phyloP scores from a whole-genome alignment of 2,329 filamentous ascomycete genomes.

The Diatrype stigma region DNA sequence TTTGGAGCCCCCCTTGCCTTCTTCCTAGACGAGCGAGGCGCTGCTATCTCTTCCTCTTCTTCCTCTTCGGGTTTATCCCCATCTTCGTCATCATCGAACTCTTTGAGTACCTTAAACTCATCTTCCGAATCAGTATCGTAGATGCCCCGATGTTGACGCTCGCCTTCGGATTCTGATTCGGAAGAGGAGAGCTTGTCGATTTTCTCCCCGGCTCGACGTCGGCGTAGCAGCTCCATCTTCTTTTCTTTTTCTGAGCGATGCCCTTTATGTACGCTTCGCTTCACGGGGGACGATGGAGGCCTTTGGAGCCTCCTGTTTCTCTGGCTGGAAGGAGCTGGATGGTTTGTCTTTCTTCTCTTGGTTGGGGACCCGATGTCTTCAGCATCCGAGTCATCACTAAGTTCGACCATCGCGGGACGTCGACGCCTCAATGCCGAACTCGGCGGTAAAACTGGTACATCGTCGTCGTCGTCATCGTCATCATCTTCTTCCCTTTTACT shows the following conservation, averaged over 20 bases:
- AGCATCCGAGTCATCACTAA: conserved; percentile 19
- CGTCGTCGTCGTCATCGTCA: conserved; percentile 13
- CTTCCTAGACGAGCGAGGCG: conserved; percentile 14
- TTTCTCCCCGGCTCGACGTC: conserved; percentile 35
- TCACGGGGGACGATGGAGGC: conserved; percentile 15
- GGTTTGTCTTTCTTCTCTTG: conserved; percentile 23
- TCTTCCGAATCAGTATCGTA: conserved; percentile 30
- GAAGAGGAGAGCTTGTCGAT: conserved; percentile 33
- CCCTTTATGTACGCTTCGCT: conserved; percentile 13
- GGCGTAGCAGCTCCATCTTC: conserved; percentile 34
- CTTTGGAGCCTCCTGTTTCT: conserved; percentile 3
- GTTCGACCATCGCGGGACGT: conserved; percentile 13
- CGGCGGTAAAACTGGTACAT: conserved; percentile 8
- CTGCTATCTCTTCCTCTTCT: conserved; percentile 27
- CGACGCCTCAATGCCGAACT: conserved; percentile 8
- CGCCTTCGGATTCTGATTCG: conserved; percentile 45
- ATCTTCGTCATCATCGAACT: conserved; percentile 31
- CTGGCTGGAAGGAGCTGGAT: conserved; percentile 3
- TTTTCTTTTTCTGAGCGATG: conserved; percentile 37
- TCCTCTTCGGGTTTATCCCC: conserved; percentile 12
- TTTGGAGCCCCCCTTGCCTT: conserved; percentile 6
- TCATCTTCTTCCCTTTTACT: conserved; percentile 1
- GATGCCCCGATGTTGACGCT: conserved; percentile 24
- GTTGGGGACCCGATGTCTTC: conserved; percentile 19
- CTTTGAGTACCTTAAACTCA: conserved; percentile 23